Percentiles rank a stretch among this genome's conserved stretches.
phyloP scores from a whole-genome alignment of 1,139 yeast species.

The Diutina scorzettiae region DNA sequence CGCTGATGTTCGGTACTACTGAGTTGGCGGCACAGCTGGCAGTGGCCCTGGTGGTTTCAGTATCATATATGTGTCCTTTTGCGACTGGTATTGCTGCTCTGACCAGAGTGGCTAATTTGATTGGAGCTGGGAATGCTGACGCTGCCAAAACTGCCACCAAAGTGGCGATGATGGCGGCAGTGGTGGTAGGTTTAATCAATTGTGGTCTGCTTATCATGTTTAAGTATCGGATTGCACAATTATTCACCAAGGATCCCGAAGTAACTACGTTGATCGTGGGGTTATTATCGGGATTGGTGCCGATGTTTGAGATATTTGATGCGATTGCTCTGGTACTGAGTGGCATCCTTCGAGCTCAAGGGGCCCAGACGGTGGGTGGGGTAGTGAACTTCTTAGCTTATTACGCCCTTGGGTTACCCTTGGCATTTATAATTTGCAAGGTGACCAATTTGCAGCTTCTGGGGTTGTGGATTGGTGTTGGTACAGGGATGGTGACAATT shows the following conservation, averaged over 20 bases:
- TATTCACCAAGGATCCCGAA: constrained; percentile 61
- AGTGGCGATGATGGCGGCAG: constrained; percentile 50
- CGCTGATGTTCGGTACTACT: constrained; percentile 11
- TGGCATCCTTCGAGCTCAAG: constrained; percentile 79
- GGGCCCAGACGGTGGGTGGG: constrained; percentile 78
- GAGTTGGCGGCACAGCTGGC: constrained; percentile 36
- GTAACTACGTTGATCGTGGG: constrained; percentile 38
- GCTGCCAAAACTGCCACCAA: constrained; percentile 54
- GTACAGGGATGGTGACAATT: constrained; percentile 61
- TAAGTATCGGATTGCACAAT: constrained; percentile 43
- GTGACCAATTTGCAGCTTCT: constrained; percentile 36
- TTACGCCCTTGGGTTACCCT: constrained; percentile 50
- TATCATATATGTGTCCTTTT: constrained; percentile 83
- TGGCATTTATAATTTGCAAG: constrained; percentile 56
- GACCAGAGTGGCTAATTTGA: constrained; percentile 77
- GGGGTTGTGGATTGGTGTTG: constrained; percentile 89
- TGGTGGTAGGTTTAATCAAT: constrained; percentile 45
- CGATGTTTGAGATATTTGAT: constrained; percentile 66
- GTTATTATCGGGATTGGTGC: constrained; percentile 57
- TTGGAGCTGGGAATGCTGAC: constrained; percentile 62
- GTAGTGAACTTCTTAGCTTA: constrained; percentile 64
- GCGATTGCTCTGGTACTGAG: constrained; percentile 76
- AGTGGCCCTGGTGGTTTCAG: constrained; percentile 66
- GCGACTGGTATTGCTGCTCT: constrained; percentile 81
- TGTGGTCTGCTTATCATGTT: constrained; percentile 41